phyloP scores from a whole-genome alignment of 2,329 filamentous ascomycete genomes.

The Trichophyton rubrum region DNA sequence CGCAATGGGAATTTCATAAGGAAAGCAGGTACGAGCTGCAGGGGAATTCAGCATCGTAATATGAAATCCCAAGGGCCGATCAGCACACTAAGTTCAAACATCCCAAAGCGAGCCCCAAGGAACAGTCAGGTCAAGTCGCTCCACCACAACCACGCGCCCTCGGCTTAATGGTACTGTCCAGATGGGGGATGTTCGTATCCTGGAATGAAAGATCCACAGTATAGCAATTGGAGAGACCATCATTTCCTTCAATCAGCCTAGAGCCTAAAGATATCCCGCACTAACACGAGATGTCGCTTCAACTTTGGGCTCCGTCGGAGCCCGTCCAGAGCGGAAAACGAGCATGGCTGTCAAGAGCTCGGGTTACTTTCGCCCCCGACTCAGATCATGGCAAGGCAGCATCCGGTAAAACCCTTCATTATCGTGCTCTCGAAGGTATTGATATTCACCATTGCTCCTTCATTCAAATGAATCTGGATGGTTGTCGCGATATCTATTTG shows the following conservation, averaged over 20 bases:
- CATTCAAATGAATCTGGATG: too few species aligned
- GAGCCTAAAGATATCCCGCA: neutral
- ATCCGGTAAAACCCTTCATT: too few species aligned
- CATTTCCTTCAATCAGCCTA: neutral
- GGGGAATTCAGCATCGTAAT: constrained; percentile 1
- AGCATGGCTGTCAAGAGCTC: neutral
- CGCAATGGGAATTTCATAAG: neutral
- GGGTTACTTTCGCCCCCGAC: neutral
- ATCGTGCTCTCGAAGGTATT: too few species aligned
- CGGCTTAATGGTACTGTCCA: neutral
- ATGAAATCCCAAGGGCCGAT: neutral
- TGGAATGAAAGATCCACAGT: neutral
- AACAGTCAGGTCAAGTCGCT: neutral
- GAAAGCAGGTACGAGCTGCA: neutral
- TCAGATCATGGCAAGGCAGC: too few species aligned
- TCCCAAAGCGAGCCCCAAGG: neutral
- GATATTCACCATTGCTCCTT: too few species aligned
- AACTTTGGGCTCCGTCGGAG: neutral
- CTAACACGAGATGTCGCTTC: neutral
- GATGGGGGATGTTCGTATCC: neutral
- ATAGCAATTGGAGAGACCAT: neutral
- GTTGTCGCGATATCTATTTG: too few species aligned
- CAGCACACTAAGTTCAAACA: neutral
- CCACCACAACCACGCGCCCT: neutral
- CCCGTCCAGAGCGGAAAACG: neutral